Evolutionary conservation across 2,329 filamentous ascomycete species (phyloP).

Genomic region (Cryphonectria carpinicola): DNA sequence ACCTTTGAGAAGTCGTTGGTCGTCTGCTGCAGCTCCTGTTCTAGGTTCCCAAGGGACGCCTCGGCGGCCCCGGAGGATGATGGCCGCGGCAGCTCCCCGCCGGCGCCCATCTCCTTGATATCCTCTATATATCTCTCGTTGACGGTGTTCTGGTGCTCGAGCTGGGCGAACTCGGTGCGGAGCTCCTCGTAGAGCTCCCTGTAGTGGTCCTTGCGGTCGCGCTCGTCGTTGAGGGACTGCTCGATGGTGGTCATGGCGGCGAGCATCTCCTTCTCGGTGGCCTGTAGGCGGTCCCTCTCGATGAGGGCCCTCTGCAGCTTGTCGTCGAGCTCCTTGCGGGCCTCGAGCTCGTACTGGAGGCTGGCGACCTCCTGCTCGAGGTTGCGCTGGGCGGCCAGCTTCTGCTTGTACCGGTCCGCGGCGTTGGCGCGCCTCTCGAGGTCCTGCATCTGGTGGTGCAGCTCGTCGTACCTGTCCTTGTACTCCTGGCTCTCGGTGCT

Average conservation of each 20-base stretch:
- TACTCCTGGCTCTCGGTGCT: slow-evolving; percentile 55
- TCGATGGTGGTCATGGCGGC: slow-evolving; percentile 33
- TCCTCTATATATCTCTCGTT: slow-evolving; percentile 61
- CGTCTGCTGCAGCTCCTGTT: slow-evolving; percentile 63
- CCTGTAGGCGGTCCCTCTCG: slow-evolving; percentile 40
- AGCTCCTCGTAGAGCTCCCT: slow-evolving; percentile 39
- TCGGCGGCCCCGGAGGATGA: slow-evolving; percentile 18
- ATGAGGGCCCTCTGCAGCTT: slow-evolving; percentile 35
- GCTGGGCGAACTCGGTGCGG: slow-evolving; percentile 44
- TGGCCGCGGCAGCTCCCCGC: slow-evolving; percentile 31
- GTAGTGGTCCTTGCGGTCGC: slow-evolving; percentile 34
- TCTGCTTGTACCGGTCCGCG: slow-evolving; percentile 65
- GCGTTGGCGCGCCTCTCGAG: slow-evolving; percentile 66
- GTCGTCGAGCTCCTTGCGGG: slow-evolving; percentile 41
- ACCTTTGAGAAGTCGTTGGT: slow-evolving; percentile 35
- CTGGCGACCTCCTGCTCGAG: slow-evolving; percentile 60
- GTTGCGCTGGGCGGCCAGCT: slow-evolving; percentile 60
- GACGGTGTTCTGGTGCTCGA: slow-evolving; percentile 48
- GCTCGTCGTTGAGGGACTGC: slow-evolving; percentile 35
- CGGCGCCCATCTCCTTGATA: slow-evolving; percentile 58
- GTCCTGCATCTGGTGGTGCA: slow-evolving; percentile 61
- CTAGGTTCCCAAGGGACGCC: slow-evolving; percentile 47
- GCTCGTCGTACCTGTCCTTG: slow-evolving; percentile 62
- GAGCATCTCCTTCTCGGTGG: slow-evolving; percentile 35
- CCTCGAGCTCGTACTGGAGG: slow-evolving; percentile 58